Conservation (phyloP, 2,329 filamentous ascomycete species). For the Diaporthe sp. region DNA sequence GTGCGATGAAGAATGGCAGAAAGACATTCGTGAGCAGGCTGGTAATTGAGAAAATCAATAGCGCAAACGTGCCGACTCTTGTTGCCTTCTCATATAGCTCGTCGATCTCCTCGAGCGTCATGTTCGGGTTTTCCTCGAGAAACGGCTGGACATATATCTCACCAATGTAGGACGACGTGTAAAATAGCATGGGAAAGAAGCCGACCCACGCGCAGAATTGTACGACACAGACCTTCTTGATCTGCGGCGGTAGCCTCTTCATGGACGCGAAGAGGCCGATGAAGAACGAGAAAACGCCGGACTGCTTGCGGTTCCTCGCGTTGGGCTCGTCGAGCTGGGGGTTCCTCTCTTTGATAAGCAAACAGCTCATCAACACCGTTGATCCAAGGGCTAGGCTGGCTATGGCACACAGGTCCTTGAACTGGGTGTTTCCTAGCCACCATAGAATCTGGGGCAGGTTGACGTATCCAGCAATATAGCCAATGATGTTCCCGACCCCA, state of each 20-base stretch:
- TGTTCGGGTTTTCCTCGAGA: slow-evolving; percentile 82
- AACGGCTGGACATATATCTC: slow-evolving; percentile 92
- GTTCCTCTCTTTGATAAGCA: slow-evolving; percentile 82
- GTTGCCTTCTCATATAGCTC: slow-evolving; percentile 87
- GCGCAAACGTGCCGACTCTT: slow-evolving; percentile 87
- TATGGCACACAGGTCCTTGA: slow-evolving; percentile 91
- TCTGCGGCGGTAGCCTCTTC: slow-evolving; percentile 83
- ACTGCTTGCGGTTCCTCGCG: slow-evolving; percentile 62
- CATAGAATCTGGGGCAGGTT: slow-evolving; percentile 81
- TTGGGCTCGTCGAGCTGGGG: slow-evolving; percentile 79
- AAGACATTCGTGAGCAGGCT: slow-evolving; percentile 86
- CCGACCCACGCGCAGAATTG: slow-evolving; percentile 93
- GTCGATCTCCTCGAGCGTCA: slow-evolving; percentile 83
- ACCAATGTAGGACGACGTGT: slow-evolving; percentile 93
- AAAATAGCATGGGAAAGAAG: slow-evolving; percentile 96
- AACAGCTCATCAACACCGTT: slow-evolving; percentile 80
- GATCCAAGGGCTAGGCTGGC: slow-evolving; percentile 80
- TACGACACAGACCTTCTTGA: slow-evolving; percentile 83
- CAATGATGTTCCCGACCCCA: slow-evolving; percentile 90
- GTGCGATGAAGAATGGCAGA: slow-evolving; percentile 87
- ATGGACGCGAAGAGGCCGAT: slow-evolving; percentile 82
- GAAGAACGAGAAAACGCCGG: slow-evolving; percentile 85
- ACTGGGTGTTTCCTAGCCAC: slow-evolving; percentile 89
- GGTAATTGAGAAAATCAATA: slow-evolving; percentile 89
- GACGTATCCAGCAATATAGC: slow-evolving; percentile 89